Percentiles rank a stretch among this genome's conserved stretches.
Evolutionary conservation across 192 early-diverging fungal species (phyloP).

Genomic region (Umbelopsis vinacea): DNA sequence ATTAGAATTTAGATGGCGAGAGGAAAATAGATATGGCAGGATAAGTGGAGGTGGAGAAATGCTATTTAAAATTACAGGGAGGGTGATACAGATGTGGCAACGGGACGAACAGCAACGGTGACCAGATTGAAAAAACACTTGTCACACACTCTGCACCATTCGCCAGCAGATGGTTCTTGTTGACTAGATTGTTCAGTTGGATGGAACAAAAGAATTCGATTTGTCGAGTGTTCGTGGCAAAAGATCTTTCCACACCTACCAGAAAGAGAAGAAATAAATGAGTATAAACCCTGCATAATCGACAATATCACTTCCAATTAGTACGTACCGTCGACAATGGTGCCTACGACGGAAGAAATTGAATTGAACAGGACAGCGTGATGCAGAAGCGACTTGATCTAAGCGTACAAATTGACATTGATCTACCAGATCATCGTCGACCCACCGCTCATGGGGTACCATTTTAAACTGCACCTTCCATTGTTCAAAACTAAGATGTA

Average conservation of each 20-base stretch:
- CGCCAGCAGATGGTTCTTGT: neutral
- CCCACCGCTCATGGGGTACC: slow-evolving; percentile 30
- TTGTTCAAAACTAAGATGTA: slow-evolving; percentile 21
- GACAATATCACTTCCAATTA: neutral
- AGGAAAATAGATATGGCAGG: neutral
- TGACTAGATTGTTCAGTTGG: neutral
- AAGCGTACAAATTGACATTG: slow-evolving; percentile 31
- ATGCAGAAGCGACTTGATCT: neutral
- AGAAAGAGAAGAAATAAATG: neutral
- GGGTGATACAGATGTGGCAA: neutral
- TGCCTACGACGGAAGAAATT: slow-evolving; percentile 33
- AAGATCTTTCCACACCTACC: slow-evolving; percentile 33
- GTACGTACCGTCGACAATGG: slow-evolving; percentile 37
- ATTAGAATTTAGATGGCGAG: neutral
- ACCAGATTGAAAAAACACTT: slow-evolving; percentile 26
- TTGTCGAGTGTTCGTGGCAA: slow-evolving; percentile 34
- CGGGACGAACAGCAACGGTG: neutral
- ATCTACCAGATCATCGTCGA: slow-evolving; percentile 20
- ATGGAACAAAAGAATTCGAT: slow-evolving; percentile 33
- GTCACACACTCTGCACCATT: slow-evolving; percentile 32
- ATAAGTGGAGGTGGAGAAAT: neutral
- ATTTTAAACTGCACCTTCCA: slow-evolving; percentile 24
- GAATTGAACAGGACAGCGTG: slow-evolving; percentile 26
- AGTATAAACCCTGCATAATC: neutral
- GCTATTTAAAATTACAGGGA: neutral